Base-by-base conservation (phyloP, 2,329 filamentous ascomycete species). In the Claviceps pazoutovae region DNA sequence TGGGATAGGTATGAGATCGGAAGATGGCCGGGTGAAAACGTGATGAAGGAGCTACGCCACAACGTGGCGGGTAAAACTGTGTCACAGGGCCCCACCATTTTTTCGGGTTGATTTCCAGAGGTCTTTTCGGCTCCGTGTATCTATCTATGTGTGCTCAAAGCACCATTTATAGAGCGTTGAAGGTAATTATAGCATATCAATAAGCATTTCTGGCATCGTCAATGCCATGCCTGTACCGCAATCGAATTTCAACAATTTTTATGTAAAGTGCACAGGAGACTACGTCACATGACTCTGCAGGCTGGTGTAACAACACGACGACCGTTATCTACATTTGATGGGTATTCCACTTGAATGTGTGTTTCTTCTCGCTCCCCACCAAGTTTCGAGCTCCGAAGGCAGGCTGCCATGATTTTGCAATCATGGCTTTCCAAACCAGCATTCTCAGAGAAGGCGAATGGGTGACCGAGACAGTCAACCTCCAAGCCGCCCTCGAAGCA, bases 391-490 rank as follows among this genome's bases (percentile, higher is more conserved):
- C 26, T 7, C 26, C 38, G 2, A 23, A 34, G 38, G 34, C 34
- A 17, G 36, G 9, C 21, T 49, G 42, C 16, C 43, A 62, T 59
- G 59, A 56, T 49, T 39, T 50, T 46, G 53, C 46, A 51, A 63
- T 13, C 41, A 70, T 70, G 68, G 66, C 74, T 51, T 71, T 81
- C 53, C 75, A 80, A 59, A 75, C 74, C 38, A 77, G 71, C 55
- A 69, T 79, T 54, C 61, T 79, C 23, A 69, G 74, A 54, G 67
- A 76, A 58, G 76, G 78, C 54, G 66, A 73, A 61, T 82, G 78
- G 78, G 74, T 79, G 38, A 74, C 74, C n/a, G 68, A 74, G 57
- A 78, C 68, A 0, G 66, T 77, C 58, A 66, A 71, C 54, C 56
- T 76, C 52, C 59, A 70, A 55, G 65, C 66, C 49, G 64, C 72